Evolutionary conservation across 2,329 filamentous ascomycete genomes (phyloP).

Genomic region (Ceratocystis colombiana): DNA sequence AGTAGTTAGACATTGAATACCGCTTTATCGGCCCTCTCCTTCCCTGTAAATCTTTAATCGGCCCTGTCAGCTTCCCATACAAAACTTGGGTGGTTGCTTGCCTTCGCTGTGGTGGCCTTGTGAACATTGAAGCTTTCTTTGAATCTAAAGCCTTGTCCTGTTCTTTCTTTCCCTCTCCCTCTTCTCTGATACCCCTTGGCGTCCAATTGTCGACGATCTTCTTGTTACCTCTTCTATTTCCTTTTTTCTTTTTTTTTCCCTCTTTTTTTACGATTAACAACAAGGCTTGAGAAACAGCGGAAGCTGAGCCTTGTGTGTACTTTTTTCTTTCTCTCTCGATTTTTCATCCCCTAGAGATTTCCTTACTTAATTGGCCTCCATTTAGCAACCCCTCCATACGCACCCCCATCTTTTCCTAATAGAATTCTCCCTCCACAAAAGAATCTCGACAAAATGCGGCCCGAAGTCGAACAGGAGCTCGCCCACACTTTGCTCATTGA

Average conservation of each 20-base stretch:
- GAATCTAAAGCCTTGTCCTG: slow-evolving; percentile 10
- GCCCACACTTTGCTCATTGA: slow-evolving; percentile 96
- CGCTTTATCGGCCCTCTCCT: slow-evolving; percentile 20
- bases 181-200: slow-evolving; percentile 24
- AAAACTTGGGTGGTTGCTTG: slow-evolving; percentile 23
- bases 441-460: slow-evolving; percentile 60
- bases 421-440: slow-evolving; percentile 11
- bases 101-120: slow-evolving; percentile 1
- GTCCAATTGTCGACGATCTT: slow-evolving; percentile 14
- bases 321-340: slow-evolving; percentile 4
- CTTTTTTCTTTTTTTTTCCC: neutral
- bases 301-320: slow-evolving; percentile 18
- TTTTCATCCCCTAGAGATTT: slow-evolving; percentile 9
- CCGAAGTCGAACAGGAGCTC: slow-evolving; percentile 98
- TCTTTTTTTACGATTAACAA: neutral
- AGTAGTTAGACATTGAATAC: slow-evolving; percentile 1
- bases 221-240: slow-evolving; percentile 13
- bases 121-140: slow-evolving; percentile 17
- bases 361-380: slow-evolving; percentile 14
- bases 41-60: slow-evolving; percentile 17
- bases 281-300: slow-evolving; percentile 18
- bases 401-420: slow-evolving; percentile 15
- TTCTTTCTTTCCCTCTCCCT: slow-evolving; percentile 6
- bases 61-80: slow-evolving; percentile 13
- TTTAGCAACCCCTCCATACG: slow-evolving; percentile 11